Evolutionary conservation across 1,139 yeast species (phyloP), one percentile per base, ranked within the genome.

Genomic region (Yamadazyma oceani): DNA sequence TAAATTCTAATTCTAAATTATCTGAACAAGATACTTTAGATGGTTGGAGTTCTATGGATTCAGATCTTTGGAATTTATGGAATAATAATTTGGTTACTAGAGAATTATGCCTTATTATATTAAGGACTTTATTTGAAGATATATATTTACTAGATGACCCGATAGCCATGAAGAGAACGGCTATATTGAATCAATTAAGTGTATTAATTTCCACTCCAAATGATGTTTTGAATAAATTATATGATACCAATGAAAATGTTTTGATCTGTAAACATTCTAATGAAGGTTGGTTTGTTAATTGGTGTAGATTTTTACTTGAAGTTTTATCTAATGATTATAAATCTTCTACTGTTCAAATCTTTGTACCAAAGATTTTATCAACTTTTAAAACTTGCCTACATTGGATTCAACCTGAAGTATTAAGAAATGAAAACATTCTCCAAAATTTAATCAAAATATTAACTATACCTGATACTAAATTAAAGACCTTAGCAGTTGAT

Each of bases 41-140:
- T 43, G 90, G 95, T n/a, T 94, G 98, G 98, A 71, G 71, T 2
- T 78, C 84, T 15, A 88, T 94, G 96, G 98, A 94, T 54, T 64
- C 73, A 11, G 82, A 83, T 48, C 69, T 92, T 32, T 75, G 82
- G 54, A 73, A 74, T 38, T 64, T 92, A 51, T 94, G 97, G 97
- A 73, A 76, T 39, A 65, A 66, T 40, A 78, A 76, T 41, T 63
- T 73, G 19, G 75, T 78, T 12, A 70, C 85, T 5, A 73, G 96
- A 44, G 96, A 89, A 54, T 66, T 94, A 35, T 73, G 92, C 2
- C 65, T 92, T 23, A 78, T 86, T 23, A 84, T 92, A 8, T 76
- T 87, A 47, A 72, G 96, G 51, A 88, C 95, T 1, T 64, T 94
- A 27, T 92, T 92, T 55, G 99, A 94, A 62, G 98, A 94, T 57